These are phyloP conservation scores for Fraxinus floribunda DNA, from an alignment of 305 asterid genomes.

Conservation along the genomic window DNA sequence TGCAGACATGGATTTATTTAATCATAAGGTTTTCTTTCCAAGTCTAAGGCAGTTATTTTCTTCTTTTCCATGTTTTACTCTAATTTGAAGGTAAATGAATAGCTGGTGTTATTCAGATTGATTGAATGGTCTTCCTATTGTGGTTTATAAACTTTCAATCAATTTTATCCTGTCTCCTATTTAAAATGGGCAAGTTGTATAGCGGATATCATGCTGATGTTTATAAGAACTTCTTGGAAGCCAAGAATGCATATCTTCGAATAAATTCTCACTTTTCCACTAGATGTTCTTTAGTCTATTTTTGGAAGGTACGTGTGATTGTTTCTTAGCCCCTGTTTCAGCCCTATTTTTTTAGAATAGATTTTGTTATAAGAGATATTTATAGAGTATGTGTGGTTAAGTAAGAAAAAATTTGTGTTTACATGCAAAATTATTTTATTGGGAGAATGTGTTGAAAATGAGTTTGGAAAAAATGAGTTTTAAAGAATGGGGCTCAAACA, in stretches of 20 bases:
- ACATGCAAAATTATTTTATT: too few species aligned
- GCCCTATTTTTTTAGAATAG: not conserved
- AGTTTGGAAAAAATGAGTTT: not conserved
- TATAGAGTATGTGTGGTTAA: not conserved
- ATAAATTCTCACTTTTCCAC: not conserved
- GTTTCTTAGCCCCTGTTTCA: not conserved
- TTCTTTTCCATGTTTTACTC: not conserved
- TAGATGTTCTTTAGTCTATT: slow-evolving; percentile 7
- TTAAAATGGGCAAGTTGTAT: not conserved
- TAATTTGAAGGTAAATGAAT: not conserved
- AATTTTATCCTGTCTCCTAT: not conserved
- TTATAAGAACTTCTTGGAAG: not conserved
- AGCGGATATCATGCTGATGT: slow-evolving; percentile 2
- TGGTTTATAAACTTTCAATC: not conserved
- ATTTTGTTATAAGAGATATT: not conserved
- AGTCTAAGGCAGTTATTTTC: not conserved
- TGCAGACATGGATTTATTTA: not conserved
- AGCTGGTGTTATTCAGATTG: not conserved
- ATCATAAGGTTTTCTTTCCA: not conserved
- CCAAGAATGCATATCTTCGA: slow-evolving; percentile 12
- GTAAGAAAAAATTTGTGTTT: not conserved
- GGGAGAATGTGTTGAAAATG: not conserved
- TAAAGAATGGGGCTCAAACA: not conserved
- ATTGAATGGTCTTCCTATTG: not conserved
- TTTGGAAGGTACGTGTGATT: slow-evolving; percentile 11